A percentile compares a stretch with the other conserved stretches of the same genome.
phyloP scores from a whole-genome alignment of 2,329 filamentous ascomycete species.

The Fusarium nanum region DNA sequence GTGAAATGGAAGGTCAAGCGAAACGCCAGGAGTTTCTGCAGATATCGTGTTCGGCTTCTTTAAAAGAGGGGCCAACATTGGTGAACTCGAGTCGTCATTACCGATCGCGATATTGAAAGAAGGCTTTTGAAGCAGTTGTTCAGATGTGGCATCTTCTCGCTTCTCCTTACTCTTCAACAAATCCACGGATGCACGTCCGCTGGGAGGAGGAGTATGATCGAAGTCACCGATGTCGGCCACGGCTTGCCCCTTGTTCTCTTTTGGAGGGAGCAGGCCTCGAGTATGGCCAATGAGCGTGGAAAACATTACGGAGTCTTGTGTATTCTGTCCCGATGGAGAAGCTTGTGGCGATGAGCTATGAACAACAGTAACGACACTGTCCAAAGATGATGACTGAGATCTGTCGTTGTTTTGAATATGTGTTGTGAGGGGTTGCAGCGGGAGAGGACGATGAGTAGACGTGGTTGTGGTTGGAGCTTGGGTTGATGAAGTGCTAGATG shows the following conservation, averaged over 20 bases:
- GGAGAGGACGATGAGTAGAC: neutral
- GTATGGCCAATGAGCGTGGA: constrained; percentile 40
- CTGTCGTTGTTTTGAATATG: neutral
- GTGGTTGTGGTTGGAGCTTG: neutral
- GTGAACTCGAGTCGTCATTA: constrained; percentile 37
- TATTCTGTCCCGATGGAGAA: neutral
- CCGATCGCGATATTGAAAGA: constrained; percentile 27
- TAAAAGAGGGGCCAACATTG: constrained; percentile 26
- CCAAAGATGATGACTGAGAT: neutral
- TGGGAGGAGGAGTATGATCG: constrained; percentile 51
- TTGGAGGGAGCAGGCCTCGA: constrained; percentile 34
- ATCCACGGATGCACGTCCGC: constrained; percentile 46
- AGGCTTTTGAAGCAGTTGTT: constrained; percentile 45
- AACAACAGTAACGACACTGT: neutral
- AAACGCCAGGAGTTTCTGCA: neutral
- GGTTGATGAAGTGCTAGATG: constrained; percentile 12
- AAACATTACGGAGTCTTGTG: constrained; percentile 36
- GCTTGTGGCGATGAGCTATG: neutral
- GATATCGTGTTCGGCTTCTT: neutral
- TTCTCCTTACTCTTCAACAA: constrained; percentile 29
- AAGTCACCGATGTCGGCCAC: constrained; percentile 46
- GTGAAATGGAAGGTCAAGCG: neutral
- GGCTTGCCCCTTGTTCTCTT: constrained; percentile 24
- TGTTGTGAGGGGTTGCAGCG: neutral
- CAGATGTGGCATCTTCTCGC: constrained; percentile 7